Evolutionary conservation across 768 basidiomycete species (phyloP), one percentile per base, ranked within the genome.

Genomic region (Lenzites betulinus): DNA sequence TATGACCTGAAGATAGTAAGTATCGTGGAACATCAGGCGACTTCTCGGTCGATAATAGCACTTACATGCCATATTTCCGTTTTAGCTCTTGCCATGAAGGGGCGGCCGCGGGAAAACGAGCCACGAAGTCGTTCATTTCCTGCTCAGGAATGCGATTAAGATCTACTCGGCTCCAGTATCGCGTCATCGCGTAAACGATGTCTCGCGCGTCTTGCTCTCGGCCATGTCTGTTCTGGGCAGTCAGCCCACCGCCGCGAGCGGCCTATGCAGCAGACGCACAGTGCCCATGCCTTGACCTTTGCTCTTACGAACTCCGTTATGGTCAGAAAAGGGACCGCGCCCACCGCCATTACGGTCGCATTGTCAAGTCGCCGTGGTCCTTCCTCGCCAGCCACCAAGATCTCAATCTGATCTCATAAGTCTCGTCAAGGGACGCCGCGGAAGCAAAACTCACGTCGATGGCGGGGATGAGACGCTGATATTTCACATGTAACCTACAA

Each of bases 61-160:
- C 66, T 74, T 69, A 80, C 76, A 85, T 80, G 69, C 88, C 82
- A 67, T 92, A 92, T 70, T 87, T 91, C 75, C 83, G 81, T 74
- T 84, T 86, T 60, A 93, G 76, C 46, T 90, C 86, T 49, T 77
- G 75, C 92, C 92, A 93, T 7, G 88, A 86, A 20, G 88, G 81
- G 11, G 80, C 84, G 43, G 83, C 89, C n/a, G 80, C 76, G 44
- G 80, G 72, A 67, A 89, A 80, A 38, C 78, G 78, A 15, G 78
- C 69, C 30, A 89, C 86, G 68, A 93, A 93, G 30, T 82, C 79
- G 59, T 84, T 85, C 92, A 93, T 93, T 69, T 93, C 92, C 60
- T 86, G 84, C 73, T 93, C 92, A 26, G 87, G 86, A 60, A 93
- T 87, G 65, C 92, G 89, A 70, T 93, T 93, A 65, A 93, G 85